Evolutionary conservation across 352 stramenopile genomes (phyloP), one percentile per base, ranked within the genome.

Genomic region (Phytophthora aleatoria): DNA sequence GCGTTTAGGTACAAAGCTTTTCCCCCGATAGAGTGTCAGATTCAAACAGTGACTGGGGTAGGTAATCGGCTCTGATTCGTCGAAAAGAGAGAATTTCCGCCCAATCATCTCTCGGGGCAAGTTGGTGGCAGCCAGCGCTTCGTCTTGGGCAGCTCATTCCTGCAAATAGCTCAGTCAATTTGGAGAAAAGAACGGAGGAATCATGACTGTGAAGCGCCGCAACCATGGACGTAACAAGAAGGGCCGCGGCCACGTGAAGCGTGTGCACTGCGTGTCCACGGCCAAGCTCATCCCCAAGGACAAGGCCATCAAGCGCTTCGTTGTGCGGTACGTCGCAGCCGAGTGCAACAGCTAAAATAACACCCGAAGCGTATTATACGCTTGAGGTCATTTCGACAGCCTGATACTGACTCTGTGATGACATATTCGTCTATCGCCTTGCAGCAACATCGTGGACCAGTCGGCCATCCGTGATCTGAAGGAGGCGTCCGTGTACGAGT

Each of bases 141-240:
- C 58, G 61, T 60, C 13, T n/a, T 10, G 10, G 24, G 49, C 31
- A 20, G 33, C 63, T 74, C 58, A 33, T 49, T 61, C 39, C 39
- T 24, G 36, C 55, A 49, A 50, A 20, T 50, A 45, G 47, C 57
- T 62, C 60, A 73, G 64, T 80, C 71, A 93, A 84, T 92, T 92
- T 89, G 81, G 82, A 94, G 85, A 92, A 92, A 89, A 88, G 83
- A 83, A 86, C 75, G 64, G 65, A 91, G 77, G 69, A 80, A 98
- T 82, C 60, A 99, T 99, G 97, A 99, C 97, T 89, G 97, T 99
- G 64, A 99, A 99, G 87, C 91, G 97, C 76, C 91, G 97, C 70
- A 99, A 99, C 83, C 96, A 99, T 85, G 97, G 97, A 85, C 91
- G 97, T 77, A 99, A 99, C 95, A 99, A 99, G 92, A 98, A 99